Evolutionary conservation across 2,329 filamentous ascomycete species (phyloP).

Genomic region (Colletotrichum trifolii): DNA sequence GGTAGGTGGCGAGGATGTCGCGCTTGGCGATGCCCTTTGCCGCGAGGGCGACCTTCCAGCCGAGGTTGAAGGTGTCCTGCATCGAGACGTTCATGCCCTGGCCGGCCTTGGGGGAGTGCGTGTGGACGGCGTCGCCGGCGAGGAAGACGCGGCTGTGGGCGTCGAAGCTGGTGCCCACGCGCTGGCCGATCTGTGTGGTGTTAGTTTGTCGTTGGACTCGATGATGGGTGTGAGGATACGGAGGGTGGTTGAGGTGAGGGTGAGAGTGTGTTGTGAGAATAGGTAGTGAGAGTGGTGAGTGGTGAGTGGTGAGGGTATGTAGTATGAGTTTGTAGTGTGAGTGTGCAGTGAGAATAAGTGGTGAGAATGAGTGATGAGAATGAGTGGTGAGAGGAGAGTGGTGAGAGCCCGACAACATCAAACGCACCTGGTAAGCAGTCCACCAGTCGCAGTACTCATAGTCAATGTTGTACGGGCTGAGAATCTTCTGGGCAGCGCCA

Average conservation of each 20-base stretch:
- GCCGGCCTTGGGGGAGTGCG: conserved; percentile 69
- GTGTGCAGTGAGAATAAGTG: not conserved
- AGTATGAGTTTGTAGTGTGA: too few relatives aligned
- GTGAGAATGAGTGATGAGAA: not conserved
- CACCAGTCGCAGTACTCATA: conserved; percentile 75
- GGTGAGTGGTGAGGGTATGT: too few relatives aligned
- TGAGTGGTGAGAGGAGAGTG: not conserved
- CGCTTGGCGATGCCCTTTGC: conserved; percentile 55
- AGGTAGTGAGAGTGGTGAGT: too few relatives aligned
- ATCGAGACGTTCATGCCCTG: conserved; percentile 80
- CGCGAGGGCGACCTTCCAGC: conserved; percentile 65
- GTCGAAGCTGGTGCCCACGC: conserved; percentile 69
- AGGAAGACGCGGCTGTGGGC: conserved; percentile 72
- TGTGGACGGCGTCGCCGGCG: conserved; percentile 73
- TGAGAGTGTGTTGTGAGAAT: too few relatives aligned
- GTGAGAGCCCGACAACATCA: conserved; percentile 39
- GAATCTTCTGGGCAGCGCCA: conserved; percentile 68
- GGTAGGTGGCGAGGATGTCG: conserved; percentile 61
- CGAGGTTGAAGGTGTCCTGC: conserved; percentile 71
- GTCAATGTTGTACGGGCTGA: conserved; percentile 73
- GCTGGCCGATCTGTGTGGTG: conserved; percentile 67
- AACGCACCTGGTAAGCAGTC: conserved; percentile 69
- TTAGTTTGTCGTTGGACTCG: too few relatives aligned
- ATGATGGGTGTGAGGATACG: too few relatives aligned
- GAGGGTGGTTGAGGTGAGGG: too few relatives aligned